Evolutionary conservation across 441 rosid species (phyloP), one percentile per base, ranked within the genome.

Genomic region (Arabidopsis hybrid): DNA sequence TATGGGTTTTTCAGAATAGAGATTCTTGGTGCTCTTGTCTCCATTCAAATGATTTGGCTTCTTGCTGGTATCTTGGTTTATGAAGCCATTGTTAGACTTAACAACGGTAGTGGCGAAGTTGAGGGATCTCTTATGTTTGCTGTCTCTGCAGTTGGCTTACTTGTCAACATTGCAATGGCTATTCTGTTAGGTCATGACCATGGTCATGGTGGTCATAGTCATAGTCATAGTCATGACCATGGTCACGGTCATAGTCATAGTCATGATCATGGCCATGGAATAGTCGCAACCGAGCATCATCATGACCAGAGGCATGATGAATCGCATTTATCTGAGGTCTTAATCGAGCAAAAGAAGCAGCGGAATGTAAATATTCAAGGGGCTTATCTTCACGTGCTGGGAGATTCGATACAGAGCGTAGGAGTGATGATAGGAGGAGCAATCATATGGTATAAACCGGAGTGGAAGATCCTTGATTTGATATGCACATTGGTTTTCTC

Each of bases 21-120:
- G 51, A 61, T 61, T 5, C 38, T 61, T 0, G 66, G 66, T 61
- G 66, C 51, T n/a, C 50, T 42, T 11, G 11, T 60, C 4, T 61
- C 66, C 38, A 42, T 43, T 43, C 52, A 62, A 7, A 62, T 62
- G 67, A 43, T 62, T 29, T 62, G 67, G 53, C 39, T 62, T 62
- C 53, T 43, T 62, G 67, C 52, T 62, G 52, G 52, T 8, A 45
- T 45, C 26, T 45, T 45, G 9, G 55, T 63, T 9, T 45, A 63
- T 5, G 53, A 45, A 31, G 40, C 67, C n/a, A 63, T 31, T 0
- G n/a, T 9, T 8, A 63, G 67, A 14, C 67, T 63, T 10, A 2
- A 45, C 40, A 45, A 63, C 8, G 67, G 67, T 1, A 5, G 52
- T 29, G 53, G 14, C 14, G 40, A 38, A 38, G 40, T 38, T 38